Evolutionary conservation across 2,329 filamentous ascomycete genomes (phyloP).

Genomic region (Fusarium buxicola): DNA sequence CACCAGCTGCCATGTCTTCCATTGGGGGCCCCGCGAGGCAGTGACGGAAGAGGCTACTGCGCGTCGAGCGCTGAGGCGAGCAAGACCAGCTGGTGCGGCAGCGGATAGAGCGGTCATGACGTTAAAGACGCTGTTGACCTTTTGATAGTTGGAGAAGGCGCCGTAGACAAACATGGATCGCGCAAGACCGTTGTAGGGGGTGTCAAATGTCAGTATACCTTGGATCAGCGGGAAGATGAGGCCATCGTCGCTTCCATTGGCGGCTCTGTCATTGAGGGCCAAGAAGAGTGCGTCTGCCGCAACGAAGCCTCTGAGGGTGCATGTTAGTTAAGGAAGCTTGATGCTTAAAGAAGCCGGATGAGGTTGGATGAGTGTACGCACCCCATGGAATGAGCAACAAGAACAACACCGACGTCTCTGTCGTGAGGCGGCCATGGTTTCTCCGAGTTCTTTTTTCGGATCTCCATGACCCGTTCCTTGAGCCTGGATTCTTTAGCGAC

Average conservation of each 20-base stretch:
- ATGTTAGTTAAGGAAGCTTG: constrained; percentile 8
- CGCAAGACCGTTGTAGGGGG: constrained; percentile 78
- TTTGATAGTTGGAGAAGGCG: constrained; percentile 69
- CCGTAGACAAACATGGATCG: constrained; percentile 71
- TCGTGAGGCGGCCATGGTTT: constrained; percentile 83
- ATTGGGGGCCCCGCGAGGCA: constrained; percentile 52
- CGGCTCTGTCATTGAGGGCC: constrained; percentile 72
- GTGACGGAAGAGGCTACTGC: constrained; percentile 36
- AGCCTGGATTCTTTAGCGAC: constrained; percentile 63
- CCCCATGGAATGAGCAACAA: constrained; percentile 88
- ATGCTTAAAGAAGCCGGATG: accelerated
- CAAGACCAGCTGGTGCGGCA: constrained; percentile 59
- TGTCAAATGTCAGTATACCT: constrained; percentile 85
- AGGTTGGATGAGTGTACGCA: constrained; percentile 42
- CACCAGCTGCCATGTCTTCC: constrained; percentile 70
- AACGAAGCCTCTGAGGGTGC: constrained; percentile 73
- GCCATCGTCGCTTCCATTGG: constrained; percentile 44
- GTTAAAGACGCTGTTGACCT: constrained; percentile 67
- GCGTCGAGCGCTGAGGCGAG: constrained; percentile 43
- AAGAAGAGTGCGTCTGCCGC: constrained; percentile 84
- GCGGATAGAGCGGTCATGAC: constrained; percentile 66
- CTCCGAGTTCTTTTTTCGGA: constrained; percentile 74
- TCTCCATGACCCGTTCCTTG: constrained; percentile 82
- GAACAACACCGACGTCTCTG: constrained; percentile 80
- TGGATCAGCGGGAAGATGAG: constrained; percentile 84